Evolutionary conservation across 345 rosid species (phyloP).

Genomic region (Odontarrhena argentea): DNA sequence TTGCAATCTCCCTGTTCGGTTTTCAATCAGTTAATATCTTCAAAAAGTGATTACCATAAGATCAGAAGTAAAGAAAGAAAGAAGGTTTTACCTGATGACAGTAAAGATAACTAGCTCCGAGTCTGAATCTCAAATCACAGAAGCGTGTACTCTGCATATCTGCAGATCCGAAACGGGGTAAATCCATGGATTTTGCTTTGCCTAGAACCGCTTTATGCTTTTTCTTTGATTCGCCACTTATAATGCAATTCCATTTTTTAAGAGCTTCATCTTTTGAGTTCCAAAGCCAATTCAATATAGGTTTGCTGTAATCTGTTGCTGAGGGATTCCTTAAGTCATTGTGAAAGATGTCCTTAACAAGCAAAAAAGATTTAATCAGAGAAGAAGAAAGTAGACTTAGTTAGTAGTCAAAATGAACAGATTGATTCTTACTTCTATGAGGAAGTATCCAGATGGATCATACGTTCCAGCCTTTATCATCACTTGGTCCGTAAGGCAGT

Average conservation of each 20-base stretch:
- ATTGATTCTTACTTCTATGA: slow-evolving; percentile 63
- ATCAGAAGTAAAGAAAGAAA: background rate
- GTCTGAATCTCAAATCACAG: slow-evolving; percentile 68
- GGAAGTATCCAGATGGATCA: slow-evolving; percentile 90
- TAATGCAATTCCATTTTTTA: slow-evolving; percentile 67
- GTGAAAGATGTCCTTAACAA: slow-evolving; percentile 63
- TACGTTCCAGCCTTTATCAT: slow-evolving; percentile 70
- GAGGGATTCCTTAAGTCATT: slow-evolving; percentile 75
- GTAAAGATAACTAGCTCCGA: slow-evolving; percentile 83
- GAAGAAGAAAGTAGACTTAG: slow-evolving; percentile 1
- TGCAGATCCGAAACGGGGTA: slow-evolving; percentile 59
- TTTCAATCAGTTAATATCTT: background rate
- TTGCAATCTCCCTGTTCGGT: slow-evolving; percentile 77
- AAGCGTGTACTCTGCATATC: slow-evolving; percentile 68
- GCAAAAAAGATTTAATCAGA: slow-evolving; percentile 3
- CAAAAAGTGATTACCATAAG: background rate
- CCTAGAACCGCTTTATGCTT: slow-evolving; percentile 62
- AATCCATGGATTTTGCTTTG: slow-evolving; percentile 36
- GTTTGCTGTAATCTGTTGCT: slow-evolving; percentile 67
- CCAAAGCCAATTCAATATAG: slow-evolving; percentile 76
- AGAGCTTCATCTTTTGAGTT: slow-evolving; percentile 70
- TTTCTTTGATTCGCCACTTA: slow-evolving; percentile 57
- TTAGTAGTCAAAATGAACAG: background rate
- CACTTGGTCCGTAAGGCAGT: slow-evolving; percentile 69
- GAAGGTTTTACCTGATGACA: slow-evolving; percentile 72